Conservation (phyloP, 2,329 filamentous ascomycete species). For the Aschersonia sp. region DNA sequence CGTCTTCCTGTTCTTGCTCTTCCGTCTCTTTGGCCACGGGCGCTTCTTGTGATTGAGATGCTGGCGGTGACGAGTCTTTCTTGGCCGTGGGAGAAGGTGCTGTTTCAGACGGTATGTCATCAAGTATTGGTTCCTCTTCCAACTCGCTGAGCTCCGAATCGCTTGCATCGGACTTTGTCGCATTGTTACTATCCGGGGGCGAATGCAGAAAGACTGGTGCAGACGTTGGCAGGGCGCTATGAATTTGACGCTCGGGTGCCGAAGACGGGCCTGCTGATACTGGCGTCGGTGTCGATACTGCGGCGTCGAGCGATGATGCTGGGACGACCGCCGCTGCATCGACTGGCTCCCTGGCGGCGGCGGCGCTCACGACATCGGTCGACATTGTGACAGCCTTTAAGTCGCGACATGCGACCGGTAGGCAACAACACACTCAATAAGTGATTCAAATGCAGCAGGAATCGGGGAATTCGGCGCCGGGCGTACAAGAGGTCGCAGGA, state of each 20-base stretch:
- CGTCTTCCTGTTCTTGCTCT: slow-evolving; percentile 37
- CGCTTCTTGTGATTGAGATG: slow-evolving; percentile 10
- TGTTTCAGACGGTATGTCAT: slow-evolving; percentile 13
- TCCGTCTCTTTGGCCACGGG: slow-evolving; percentile 3
- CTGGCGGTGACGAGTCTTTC: slow-evolving; percentile 5
- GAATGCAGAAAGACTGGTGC: slow-evolving; percentile 39
- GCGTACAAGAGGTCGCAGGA: slow-evolving; percentile 4
- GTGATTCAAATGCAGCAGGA: background rate
- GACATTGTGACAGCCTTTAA: slow-evolving; percentile 32
- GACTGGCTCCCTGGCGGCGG: slow-evolving; percentile 23
- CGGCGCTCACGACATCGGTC: slow-evolving; percentile 37
- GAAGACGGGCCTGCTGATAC: slow-evolving; percentile 4
- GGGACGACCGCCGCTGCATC: slow-evolving; percentile 5
- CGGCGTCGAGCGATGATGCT: slow-evolving; percentile 12
- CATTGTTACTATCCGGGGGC: slow-evolving; percentile 48
- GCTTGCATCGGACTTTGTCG: slow-evolving; percentile 41
- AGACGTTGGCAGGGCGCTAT: slow-evolving; percentile 18
- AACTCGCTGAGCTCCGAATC: slow-evolving; percentile 54
- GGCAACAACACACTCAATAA: slow-evolving; percentile 12
- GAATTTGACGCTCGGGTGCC: slow-evolving; percentile 13
- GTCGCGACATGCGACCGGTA: slow-evolving; percentile 20
- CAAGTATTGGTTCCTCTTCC: slow-evolving; percentile 35
- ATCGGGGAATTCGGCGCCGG: background rate
- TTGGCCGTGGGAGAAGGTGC: slow-evolving; percentile 9
- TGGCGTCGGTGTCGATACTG: slow-evolving; percentile 2